Evolutionary conservation across 2,329 filamentous ascomycete species (phyloP), one percentile per base, ranked within the genome.

Genomic region (Pseudogymnoascus destructans): DNA sequence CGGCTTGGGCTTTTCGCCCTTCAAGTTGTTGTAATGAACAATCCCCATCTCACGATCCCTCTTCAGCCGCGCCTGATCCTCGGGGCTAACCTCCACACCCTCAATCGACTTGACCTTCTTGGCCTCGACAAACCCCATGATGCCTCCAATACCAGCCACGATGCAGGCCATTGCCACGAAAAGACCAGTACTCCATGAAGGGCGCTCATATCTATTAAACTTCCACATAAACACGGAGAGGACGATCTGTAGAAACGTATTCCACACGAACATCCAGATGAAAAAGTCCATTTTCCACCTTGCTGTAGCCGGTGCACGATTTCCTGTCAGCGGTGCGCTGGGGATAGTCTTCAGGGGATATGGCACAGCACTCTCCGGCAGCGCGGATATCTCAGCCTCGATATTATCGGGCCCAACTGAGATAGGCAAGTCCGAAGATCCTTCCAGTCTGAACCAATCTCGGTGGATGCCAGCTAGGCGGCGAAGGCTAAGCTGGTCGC

Each of bases 191-290:
- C 83, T 79, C 88, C 88, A 95, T 19, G 80, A 79, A 0, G 89
- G 88, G n/a, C 89, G 76, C 19, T 85, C 73, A 66, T 83, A 84
- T 19, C 87, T 75, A 67, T 88, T 86, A 71, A 87, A 75, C 1
- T 80, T 83, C 87, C 87, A 95, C 89, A 95, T 95, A 72, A 89
- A 86, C 2, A 79, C 84, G 7, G 82, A 86, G 1, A 95, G 76
- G 15, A 81, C 77, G 36, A 77, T 77, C 70, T 95, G 90, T 46
- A 93, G 77, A 58, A 91, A 78, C 0, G 89, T 93, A 67, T 95
- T 95, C 73, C 75, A 77, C 2, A 89, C 78, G 72, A 89, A 90
- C 64, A 84, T 77, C 85, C 85, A 91, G 33, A 95, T 76, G 32
- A 92, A 81, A 59, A 86, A 81, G 63, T 93, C 87, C 66, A 95